phyloP scores from a whole-genome alignment of 257 asterid species.

The Primulina eburnea region DNA sequence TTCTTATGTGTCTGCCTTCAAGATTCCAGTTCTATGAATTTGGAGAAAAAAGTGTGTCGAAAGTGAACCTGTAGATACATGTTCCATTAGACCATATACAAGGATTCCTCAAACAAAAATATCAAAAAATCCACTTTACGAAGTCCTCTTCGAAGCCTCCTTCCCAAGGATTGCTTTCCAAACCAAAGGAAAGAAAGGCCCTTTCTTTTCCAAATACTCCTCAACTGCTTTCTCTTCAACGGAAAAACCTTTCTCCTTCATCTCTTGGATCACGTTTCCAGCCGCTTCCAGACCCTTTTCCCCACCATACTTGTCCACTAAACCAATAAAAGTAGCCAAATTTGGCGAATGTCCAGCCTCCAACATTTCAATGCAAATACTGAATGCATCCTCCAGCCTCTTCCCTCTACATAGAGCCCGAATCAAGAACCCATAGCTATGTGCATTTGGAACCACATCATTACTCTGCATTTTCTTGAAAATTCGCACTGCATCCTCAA shows the following conservation, averaged over 20 bases:
- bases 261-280: conserved; percentile 32
- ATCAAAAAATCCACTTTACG: conserved; percentile 30
- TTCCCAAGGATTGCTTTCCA: conserved; percentile 89
- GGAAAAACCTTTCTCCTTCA: conserved; percentile 63
- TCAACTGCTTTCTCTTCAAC: conserved; percentile 58
- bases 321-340: conserved; percentile 50
- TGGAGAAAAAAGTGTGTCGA: too few relatives aligned
- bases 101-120: not conserved
- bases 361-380: conserved; percentile 53
- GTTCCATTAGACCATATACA: too few relatives aligned
- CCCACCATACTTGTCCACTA: conserved; percentile 62
- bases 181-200: conserved; percentile 70
- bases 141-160: conserved; percentile 51
- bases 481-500: conserved; percentile 64
- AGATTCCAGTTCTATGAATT: too few relatives aligned
- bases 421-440: conserved; percentile 55
- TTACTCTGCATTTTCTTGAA: conserved; percentile 74
- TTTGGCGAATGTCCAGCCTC: conserved; percentile 76
- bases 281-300: conserved; percentile 76
- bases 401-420: conserved; percentile 54
- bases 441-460: conserved; percentile 61
- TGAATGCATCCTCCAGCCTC: conserved; percentile 62
- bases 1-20: too few relatives aligned
- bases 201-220: conserved; percentile 77
- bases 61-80: too few relatives aligned